Evolutionary conservation across 192 early-diverging fungal genomes (phyloP).

Genomic region (Coemansia erecta): DNA sequence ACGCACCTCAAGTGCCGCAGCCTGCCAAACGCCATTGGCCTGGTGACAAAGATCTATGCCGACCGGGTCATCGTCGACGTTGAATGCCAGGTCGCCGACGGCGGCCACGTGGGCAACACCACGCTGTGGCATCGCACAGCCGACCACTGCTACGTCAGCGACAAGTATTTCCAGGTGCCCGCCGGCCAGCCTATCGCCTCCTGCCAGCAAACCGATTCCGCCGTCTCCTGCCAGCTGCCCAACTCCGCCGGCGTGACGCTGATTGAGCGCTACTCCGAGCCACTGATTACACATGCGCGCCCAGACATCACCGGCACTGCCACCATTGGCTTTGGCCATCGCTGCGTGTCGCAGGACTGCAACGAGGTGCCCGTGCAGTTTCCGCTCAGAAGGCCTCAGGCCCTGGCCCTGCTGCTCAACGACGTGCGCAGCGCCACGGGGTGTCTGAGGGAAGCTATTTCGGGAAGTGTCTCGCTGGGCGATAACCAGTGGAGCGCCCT

Average conservation of each 20-base stretch:
- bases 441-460: constrained; percentile 10
- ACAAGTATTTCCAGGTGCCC: not conserved
- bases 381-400: not conserved
- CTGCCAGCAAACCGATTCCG: no score
- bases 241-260: constrained; percentile 13
- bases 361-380: not conserved
- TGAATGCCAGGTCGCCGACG: constrained; percentile 9
- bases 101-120: constrained; percentile 5
- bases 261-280: constrained; percentile 13
- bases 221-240: constrained; percentile 3
- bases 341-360: constrained; percentile 18
- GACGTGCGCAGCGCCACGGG: constrained; percentile 10
- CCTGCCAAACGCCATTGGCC: constrained; percentile 1
- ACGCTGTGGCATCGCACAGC: constrained; percentile 13
- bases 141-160: constrained; percentile 20
- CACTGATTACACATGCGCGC: constrained; percentile 10
- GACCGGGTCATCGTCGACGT: constrained; percentile 8
- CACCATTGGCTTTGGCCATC: constrained; percentile 32
- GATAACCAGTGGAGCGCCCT: constrained; percentile 40
- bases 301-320: constrained; percentile 22
- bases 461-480: not conserved
- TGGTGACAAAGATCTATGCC: constrained; percentile 8
- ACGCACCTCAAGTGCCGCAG: constrained; percentile 21
- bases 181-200: not conserved
- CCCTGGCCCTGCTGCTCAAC: constrained; percentile 12